A percentile compares a stretch with the other conserved stretches of the same genome.
phyloP scores from a whole-genome alignment of 768 basidiomycete genomes.

The Boletus bicolor region DNA sequence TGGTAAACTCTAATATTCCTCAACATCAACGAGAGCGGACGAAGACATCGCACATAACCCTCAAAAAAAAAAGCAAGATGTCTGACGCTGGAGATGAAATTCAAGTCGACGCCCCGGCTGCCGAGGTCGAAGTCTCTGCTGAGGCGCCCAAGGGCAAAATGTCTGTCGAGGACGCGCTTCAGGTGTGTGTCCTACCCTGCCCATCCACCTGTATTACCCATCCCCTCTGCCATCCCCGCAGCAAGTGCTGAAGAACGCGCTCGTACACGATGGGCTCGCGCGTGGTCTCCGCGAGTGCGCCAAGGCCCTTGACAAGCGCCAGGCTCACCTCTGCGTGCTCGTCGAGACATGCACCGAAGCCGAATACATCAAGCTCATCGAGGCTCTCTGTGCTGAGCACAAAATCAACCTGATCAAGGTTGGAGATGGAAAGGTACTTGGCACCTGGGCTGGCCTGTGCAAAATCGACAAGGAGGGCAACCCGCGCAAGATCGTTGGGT shows the following conservation, averaged over 20 bases:
- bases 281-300: conserved; percentile 96
- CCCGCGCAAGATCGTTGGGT: conserved; percentile 92
- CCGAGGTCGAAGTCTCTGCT: conserved; percentile 76
- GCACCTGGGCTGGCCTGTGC: conserved; percentile 98
- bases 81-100: conserved; percentile 99
- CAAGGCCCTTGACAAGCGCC: conserved; percentile 97
- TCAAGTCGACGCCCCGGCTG: conserved; percentile 58
- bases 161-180: conserved; percentile 91
- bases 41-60: conserved; percentile 63
- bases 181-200: conserved; percentile 44
- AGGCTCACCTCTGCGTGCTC: conserved; percentile 97
- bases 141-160: conserved; percentile 95
- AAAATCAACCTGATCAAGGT: conserved; percentile 99
- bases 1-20: conserved; percentile 53
- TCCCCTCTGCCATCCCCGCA: conserved; percentile 32
- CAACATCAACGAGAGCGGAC: conserved; percentile 93
- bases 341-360: conserved; percentile 99
- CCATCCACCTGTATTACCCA: background rate
- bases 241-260: conserved; percentile 99
- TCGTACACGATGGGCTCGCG: conserved; percentile 97
- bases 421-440: conserved; percentile 95
- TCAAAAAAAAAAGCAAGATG: conserved; percentile 51
- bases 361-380: conserved; percentile 99
- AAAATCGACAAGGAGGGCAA: conserved; percentile 99
- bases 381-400: conserved; percentile 98